Conservation (phyloP, 371 early-diverging fungal genomes). For the Syncephalastrum contaminatum region DNA sequence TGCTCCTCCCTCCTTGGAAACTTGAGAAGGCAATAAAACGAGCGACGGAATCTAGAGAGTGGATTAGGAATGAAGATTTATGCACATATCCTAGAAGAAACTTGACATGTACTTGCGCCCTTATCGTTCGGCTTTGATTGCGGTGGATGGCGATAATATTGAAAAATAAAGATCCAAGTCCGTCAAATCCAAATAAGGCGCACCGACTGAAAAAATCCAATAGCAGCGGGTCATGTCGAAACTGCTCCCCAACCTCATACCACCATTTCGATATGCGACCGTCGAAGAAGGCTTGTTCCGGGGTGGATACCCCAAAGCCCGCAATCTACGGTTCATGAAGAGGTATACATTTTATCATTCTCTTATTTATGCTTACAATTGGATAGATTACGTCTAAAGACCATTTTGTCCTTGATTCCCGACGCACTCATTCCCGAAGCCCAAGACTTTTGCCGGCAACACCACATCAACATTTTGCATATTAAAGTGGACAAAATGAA, state of each 20-base stretch:
- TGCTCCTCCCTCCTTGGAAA: too few species aligned
- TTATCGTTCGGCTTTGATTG: too few species aligned
- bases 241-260: slow-evolving; percentile 61
- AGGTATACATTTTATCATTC: slow-evolving; percentile 33
- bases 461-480: slow-evolving; percentile 69
- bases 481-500: slow-evolving; percentile 84
- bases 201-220: too few species aligned
- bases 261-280: slow-evolving; percentile 83
- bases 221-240: slow-evolving; percentile 11
- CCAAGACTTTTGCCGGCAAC: slow-evolving; percentile 60
- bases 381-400: slow-evolving; percentile 71
- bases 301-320: slow-evolving; percentile 84
- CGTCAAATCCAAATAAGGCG: too few species aligned
- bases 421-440: slow-evolving; percentile 64
- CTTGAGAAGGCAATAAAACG: background rate
- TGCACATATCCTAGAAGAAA: too few species aligned
- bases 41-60: too few species aligned
- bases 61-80: too few species aligned
- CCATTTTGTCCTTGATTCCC: slow-evolving; percentile 87
- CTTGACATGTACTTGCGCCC: too few species aligned
- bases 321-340: slow-evolving; percentile 83
- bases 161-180: too few species aligned
- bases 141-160: too few species aligned
- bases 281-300: slow-evolving; percentile 81
- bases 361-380: background rate